Base-by-base conservation (phyloP, 768 basidiomycete genomes). In the Tylopilus sp. region DNA sequence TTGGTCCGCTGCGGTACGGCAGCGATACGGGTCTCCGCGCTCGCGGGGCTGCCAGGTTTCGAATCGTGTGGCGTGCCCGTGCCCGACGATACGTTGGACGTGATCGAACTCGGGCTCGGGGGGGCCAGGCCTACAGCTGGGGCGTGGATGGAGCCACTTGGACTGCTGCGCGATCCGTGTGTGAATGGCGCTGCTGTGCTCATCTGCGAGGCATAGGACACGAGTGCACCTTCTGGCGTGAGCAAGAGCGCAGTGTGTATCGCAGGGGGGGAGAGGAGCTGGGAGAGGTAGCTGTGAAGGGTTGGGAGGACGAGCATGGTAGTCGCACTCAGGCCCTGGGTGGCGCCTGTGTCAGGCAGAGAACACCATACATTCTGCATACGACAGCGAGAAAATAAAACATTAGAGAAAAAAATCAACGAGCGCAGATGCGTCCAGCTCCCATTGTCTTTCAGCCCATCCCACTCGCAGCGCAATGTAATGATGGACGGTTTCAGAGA, bases 171-270 rank as follows among this genome's bases (percentile, higher is more conserved):
- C 12, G 52, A 48, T 25, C 25, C 45, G 13, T 52, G 57, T 20
- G 44, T 28, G 25, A 31, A 40, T 21, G 47, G 15, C 6, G 41
- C 13, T 12, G 11, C 49, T 40, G 55, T 11, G 61, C n/a, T 76
- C 75, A 23, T 78, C 72, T 39, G 66, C 13, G 79, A 77, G 6
- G 83, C 83, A 59, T 75, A 82, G 2, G 85, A 86, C 20, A 91
- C 77, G 23, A 91, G 72, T 56, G 88, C 82, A 13, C 89, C 89
- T n/a, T 83, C 71, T 6, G 86, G 81, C 13, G 86, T 88, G 51
- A 89, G 71, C 26, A 91, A 73, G 38, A 83, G 75, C 2, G 82
- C 86, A 0, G 86, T 88, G 62, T 91, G 89, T 51, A 90, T 66
- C 26, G 73, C 67, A 0, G 83, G 81, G 7, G 79, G 76, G 3